Conservation (phyloP, 768 basidiomycete species). For the Mycena polygramma region DNA sequence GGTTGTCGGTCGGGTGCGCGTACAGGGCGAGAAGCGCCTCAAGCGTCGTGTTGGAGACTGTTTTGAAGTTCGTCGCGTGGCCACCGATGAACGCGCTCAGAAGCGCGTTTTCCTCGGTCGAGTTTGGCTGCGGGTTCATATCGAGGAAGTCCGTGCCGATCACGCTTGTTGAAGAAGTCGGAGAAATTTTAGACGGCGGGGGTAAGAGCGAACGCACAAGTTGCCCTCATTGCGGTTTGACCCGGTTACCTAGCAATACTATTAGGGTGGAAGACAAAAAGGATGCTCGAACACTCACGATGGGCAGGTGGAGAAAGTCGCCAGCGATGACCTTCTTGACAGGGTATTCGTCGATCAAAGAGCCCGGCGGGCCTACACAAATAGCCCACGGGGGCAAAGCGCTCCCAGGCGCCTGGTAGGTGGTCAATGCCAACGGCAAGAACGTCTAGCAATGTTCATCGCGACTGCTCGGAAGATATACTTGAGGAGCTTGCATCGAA, state of each 20-base stretch:
- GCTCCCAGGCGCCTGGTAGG: neutral
- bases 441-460: constrained; percentile 2
- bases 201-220: neutral
- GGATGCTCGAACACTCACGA: neutral
- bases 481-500: constrained; percentile 10
- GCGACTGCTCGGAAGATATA: neutral
- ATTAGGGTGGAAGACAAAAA: no score
- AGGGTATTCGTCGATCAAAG: constrained; percentile 19
- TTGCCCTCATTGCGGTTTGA: constrained; percentile 18
- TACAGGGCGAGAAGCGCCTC: constrained; percentile 18
- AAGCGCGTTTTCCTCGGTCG: constrained; percentile 7
- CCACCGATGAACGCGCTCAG: neutral
- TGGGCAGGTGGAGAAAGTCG: constrained; percentile 16
- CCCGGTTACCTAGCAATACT: neutral
- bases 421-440: constrained; percentile 4
- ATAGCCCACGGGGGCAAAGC: constrained; percentile 11
- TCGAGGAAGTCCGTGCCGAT: constrained; percentile 19
- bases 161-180: neutral
- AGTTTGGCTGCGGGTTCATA: constrained; percentile 4
- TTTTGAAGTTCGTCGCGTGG: constrained; percentile 15
- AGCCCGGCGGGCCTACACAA: constrained; percentile 20
- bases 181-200: neutral
- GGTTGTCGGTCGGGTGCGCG: constrained; percentile 9
- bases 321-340: constrained; percentile 17
- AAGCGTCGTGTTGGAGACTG: neutral